A percentile compares a stretch with the other conserved stretches of the same genome.
Conservation (phyloP, 1,284 basidiomycete species). For the Trametes hirsuta region DNA sequence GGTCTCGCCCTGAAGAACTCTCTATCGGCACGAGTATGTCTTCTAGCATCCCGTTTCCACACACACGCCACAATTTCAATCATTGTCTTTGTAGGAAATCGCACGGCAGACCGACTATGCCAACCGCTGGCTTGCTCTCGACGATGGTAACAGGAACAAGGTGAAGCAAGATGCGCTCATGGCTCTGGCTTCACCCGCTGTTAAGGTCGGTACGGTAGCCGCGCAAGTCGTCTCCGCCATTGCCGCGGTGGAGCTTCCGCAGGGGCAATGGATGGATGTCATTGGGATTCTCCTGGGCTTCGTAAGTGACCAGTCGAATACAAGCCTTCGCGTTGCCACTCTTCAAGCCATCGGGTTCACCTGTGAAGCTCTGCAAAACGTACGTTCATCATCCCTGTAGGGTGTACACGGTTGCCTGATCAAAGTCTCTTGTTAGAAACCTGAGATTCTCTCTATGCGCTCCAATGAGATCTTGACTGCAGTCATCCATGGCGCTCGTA, state of each 20-base stretch:
- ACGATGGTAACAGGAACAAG: constrained; percentile 70
- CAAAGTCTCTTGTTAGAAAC: constrained; percentile 64
- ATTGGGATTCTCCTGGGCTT: constrained; percentile 89
- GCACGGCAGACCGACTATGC: constrained; percentile 78
- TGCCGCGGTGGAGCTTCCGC: constrained; percentile 90
- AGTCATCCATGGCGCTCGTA: constrained; percentile 96
- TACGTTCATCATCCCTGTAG: constrained; percentile 48
- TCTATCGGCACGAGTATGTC: constrained; percentile 77
- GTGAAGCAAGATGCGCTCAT: constrained; percentile 90
- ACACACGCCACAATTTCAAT: constrained; percentile 13
- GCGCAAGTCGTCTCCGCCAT: constrained; percentile 95
- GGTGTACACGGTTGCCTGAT: constrained; percentile 9
- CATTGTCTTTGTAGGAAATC: constrained; percentile 60
- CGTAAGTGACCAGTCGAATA: constrained; percentile 79
- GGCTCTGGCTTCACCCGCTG: constrained; percentile 77
- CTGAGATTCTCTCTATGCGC: constrained; percentile 85
- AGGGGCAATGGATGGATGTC: constrained; percentile 87
- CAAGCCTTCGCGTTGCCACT: constrained; percentile 85
- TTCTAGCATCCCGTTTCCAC: constrained; percentile 20
- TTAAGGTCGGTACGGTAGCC: constrained; percentile 84
- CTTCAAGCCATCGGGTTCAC: constrained; percentile 97
- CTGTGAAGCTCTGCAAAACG: constrained; percentile 83
- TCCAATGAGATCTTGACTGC: constrained; percentile 99
- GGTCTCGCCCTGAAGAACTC: constrained; percentile 98
- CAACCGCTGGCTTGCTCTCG: constrained; percentile 82